phyloP scores from a whole-genome alignment of 2,329 filamentous ascomycete genomes.

The Alternaria tenuissima region DNA sequence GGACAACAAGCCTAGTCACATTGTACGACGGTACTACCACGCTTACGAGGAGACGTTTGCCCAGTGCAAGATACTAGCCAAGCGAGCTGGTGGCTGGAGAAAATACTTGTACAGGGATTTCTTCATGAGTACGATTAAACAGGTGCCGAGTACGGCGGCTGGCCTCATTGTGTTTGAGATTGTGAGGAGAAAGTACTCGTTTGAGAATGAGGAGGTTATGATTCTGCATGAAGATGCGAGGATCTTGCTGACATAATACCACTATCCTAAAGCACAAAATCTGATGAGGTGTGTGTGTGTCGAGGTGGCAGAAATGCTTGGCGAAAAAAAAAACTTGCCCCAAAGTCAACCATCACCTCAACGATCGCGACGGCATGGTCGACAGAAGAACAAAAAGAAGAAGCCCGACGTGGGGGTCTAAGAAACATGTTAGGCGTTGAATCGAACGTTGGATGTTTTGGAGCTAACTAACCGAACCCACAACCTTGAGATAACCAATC shows the following conservation, averaged over 20 bases:
- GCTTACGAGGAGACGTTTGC: constrained; percentile 74
- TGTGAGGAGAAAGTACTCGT: constrained; percentile 75
- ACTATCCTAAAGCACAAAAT: too few species aligned
- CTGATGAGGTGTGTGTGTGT: too few species aligned
- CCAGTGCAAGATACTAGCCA: constrained; percentile 67
- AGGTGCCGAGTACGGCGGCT: constrained; percentile 79
- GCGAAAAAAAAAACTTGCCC: too few species aligned
- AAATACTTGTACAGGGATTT: constrained; percentile 76
- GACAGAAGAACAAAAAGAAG: too few species aligned
- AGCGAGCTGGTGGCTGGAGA: constrained; percentile 64
- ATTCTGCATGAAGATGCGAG: constrained; percentile 71
- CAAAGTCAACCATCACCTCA: too few species aligned
- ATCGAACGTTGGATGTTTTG: too few species aligned
- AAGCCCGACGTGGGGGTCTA: too few species aligned
- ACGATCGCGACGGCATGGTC: too few species aligned
- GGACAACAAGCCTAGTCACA: constrained; percentile 36
- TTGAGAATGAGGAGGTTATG: constrained; percentile 63
- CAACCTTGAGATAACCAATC: too few species aligned
- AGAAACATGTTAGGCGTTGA: too few species aligned
- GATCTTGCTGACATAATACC: constrained; percentile 63
- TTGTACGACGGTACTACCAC: constrained; percentile 70
- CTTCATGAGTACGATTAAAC: constrained; percentile 74
- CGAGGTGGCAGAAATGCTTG: too few species aligned
- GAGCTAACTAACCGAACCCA: too few species aligned
- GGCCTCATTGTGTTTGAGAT: constrained; percentile 82